Conservation (phyloP, 768 basidiomycete genomes). For the Lyophyllum shimeji region DNA sequence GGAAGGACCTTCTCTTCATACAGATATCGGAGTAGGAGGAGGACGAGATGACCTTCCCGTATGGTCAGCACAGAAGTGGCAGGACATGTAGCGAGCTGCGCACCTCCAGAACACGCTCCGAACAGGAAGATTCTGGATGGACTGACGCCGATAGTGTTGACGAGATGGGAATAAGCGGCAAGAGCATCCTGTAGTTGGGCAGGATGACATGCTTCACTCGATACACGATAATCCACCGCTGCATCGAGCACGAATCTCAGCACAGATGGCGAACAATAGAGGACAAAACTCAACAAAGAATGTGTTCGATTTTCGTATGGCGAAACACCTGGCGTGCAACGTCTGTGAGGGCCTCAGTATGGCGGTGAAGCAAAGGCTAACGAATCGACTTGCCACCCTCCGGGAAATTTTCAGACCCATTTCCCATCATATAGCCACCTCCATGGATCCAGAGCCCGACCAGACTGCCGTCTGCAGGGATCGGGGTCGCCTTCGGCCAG, state of each 20-base stretch:
- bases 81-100: background rate
- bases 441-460: conserved; percentile 25
- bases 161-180: conserved; percentile 49
- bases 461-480: conserved; percentile 4
- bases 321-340: background rate
- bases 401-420: conserved; percentile 19
- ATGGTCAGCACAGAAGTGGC: background rate
- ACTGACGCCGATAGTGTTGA: conserved; percentile 36
- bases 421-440: conserved; percentile 29
- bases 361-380: background rate
- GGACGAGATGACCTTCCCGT: background rate
- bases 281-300: background rate
- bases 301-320: background rate
- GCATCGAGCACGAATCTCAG: background rate
- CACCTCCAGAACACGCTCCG: conserved; percentile 56
- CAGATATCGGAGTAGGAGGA: conserved; percentile 11
- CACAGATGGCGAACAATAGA: background rate
- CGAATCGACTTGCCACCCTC: background rate
- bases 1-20: conserved; percentile 18
- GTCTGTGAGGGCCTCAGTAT: background rate
- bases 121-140: conserved; percentile 42
- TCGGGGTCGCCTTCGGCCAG: conserved; percentile 19
- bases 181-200: conserved; percentile 52
- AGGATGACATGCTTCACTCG: conserved; percentile 30
- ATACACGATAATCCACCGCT: conserved; percentile 25